A percentile compares a stretch with the other conserved stretches of the same genome.
Evolutionary conservation across 2,329 filamentous ascomycete species (phyloP).

Genomic region (Fusarium begoniae): DNA sequence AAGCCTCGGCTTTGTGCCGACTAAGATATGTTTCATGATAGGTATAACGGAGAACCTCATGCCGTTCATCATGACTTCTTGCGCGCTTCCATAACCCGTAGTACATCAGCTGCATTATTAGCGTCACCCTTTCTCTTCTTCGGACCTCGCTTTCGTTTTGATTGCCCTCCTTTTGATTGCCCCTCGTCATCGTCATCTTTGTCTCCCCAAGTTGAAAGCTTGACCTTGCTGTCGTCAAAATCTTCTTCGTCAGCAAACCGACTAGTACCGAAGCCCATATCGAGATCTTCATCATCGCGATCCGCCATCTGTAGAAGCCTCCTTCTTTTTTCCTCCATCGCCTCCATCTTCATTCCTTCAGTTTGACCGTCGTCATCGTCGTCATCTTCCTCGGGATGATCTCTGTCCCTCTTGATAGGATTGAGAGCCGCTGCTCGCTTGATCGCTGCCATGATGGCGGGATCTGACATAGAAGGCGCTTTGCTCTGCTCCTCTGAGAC

Average conservation of each 20-base stretch:
- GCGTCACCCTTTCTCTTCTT: constrained; percentile 82
- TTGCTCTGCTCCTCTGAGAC: constrained; percentile 62
- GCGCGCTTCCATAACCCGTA: constrained; percentile 76
- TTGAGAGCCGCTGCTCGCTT: constrained; percentile 80
- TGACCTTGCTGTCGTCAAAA: constrained; percentile 72
- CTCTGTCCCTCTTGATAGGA: constrained; percentile 53
- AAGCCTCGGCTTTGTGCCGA: constrained; percentile 1
- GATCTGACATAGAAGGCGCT: constrained; percentile 72
- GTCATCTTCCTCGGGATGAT: constrained; percentile 36
- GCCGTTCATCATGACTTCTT: constrained; percentile 49
- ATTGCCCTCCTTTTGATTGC: constrained; percentile 54
- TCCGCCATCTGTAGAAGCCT: constrained; percentile 78
- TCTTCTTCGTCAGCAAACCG: constrained; percentile 90
- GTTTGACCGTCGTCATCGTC: constrained; percentile 48
- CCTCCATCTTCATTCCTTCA: constrained; percentile 57
- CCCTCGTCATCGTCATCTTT: constrained; percentile 60
- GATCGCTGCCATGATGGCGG: constrained; percentile 82
- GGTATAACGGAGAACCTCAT: not conserved
- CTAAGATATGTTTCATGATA: constrained; percentile 26
- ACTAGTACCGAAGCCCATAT: constrained; percentile 92
- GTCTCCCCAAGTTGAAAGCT: constrained; percentile 72
- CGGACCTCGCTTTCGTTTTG: constrained; percentile 73
- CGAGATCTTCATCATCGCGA: constrained; percentile 88
- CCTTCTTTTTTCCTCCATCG: constrained; percentile 73
- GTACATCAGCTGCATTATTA: constrained; percentile 82